Percentiles rank a stretch among this genome's conserved stretches.
Conservation (phyloP, 202 grass and related monocot species). For the Zizania palustris region DNA sequence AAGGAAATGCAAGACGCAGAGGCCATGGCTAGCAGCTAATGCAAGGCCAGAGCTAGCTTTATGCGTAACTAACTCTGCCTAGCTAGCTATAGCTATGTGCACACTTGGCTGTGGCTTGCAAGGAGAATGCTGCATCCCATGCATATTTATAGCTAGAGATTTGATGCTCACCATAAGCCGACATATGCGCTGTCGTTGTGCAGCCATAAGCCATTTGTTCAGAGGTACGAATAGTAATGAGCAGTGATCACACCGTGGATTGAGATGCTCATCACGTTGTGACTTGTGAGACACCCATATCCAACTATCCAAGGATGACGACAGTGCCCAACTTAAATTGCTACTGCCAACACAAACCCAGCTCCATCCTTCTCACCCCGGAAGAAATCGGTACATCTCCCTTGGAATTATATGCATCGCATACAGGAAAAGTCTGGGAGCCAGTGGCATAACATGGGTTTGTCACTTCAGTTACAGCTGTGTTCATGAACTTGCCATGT, state of each 20-base stretch:
- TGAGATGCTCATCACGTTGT: too few species aligned
- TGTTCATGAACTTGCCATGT: not conserved
- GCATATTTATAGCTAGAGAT: slow-evolving; percentile 26
- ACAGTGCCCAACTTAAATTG: not conserved
- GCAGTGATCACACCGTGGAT: too few species aligned
- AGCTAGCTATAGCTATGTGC: not conserved
- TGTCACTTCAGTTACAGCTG: not conserved
- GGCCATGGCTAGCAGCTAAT: slow-evolving; percentile 1
- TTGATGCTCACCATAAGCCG: not conserved
- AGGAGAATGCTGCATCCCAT: not conserved
- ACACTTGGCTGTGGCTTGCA: not conserved
- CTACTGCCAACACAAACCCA: not conserved
- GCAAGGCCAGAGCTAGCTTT: not conserved
- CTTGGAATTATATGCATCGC: not conserved
- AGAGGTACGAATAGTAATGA: not conserved
- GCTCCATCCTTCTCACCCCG: too few species aligned
- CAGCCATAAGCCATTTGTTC: not conserved
- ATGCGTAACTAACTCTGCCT: not conserved
- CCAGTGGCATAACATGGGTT: not conserved
- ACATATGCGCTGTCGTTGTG: slow-evolving; percentile 1
- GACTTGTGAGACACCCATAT: too few species aligned
- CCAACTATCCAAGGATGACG: too few species aligned
- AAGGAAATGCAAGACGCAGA: not conserved
- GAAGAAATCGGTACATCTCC: not conserved
- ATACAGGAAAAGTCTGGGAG: not conserved